phyloP scores from a whole-genome alignment of 495 filamentous ascomycete species.

The Massariosphaeria phaeospora region DNA sequence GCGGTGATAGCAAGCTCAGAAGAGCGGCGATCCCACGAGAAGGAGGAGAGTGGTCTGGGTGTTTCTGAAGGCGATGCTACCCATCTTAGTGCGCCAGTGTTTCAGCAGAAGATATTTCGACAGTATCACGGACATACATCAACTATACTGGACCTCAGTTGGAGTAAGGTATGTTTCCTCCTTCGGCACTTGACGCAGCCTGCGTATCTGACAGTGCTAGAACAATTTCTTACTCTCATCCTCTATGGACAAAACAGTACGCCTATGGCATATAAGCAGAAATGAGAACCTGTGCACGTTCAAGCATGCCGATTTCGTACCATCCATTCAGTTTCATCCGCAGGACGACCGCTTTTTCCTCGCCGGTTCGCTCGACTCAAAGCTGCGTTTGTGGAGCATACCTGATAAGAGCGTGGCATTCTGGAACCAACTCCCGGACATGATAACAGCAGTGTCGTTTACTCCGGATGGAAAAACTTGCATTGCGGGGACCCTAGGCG shows the following conservation, averaged over 20 bases:
- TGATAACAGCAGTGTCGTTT: constrained; percentile 91
- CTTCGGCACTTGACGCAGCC: background rate
- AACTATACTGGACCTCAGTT: constrained; percentile 86
- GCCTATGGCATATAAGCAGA: constrained; percentile 86
- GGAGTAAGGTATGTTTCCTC: constrained; percentile 70
- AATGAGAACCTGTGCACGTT: constrained; percentile 89
- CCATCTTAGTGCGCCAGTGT: constrained; percentile 85
- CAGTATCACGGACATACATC: constrained; percentile 83
- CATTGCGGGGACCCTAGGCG: constrained; percentile 83
- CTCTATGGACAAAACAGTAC: constrained; percentile 97
- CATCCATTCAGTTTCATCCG: constrained; percentile 90
- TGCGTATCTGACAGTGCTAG: constrained; percentile 36
- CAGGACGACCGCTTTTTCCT: constrained; percentile 95
- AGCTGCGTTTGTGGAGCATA: constrained; percentile 91
- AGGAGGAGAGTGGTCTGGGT: constrained; percentile 59
- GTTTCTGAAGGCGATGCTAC: constrained; percentile 45
- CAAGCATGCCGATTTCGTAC: constrained; percentile 94
- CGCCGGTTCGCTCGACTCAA: constrained; percentile 89
- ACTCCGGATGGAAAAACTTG: constrained; percentile 85
- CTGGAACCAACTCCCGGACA: constrained; percentile 73
- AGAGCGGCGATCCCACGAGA: constrained; percentile 66
- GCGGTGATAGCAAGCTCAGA: constrained; percentile 76
- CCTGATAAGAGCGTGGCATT: constrained; percentile 93
- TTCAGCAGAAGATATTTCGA: constrained; percentile 66
- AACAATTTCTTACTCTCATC: constrained; percentile 97